Conservation (phyloP, 2,329 filamentous ascomycete species). For the Colletotrichum sp. region DNA sequence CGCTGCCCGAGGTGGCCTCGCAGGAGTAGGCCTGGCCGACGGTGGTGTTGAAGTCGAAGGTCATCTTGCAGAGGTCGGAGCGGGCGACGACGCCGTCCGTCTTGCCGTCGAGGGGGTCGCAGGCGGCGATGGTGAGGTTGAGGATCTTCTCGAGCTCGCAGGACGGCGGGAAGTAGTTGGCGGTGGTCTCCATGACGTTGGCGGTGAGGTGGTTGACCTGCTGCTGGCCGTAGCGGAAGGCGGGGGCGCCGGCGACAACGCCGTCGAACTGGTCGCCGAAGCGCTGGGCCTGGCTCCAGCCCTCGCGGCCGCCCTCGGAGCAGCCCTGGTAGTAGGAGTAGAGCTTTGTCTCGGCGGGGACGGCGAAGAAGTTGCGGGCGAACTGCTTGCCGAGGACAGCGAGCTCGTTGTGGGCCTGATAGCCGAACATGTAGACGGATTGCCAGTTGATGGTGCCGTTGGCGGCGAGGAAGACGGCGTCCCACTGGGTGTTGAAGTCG, state of each 20-base stretch:
- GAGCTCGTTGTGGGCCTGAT: constrained; percentile 2
- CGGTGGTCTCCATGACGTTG: constrained; percentile 40
- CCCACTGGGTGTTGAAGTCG: constrained; percentile 43
- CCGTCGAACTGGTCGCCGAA: constrained; percentile 54
- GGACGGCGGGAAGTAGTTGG: constrained; percentile 21
- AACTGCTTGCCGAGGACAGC: constrained; percentile 48
- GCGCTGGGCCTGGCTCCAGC: constrained; percentile 54
- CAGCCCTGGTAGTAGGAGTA: constrained; percentile 60
- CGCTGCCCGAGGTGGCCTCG: constrained; percentile 42
- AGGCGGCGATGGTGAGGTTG: constrained; percentile 58
- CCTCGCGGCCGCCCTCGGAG: constrained; percentile 57
- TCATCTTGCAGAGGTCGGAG: constrained; percentile 14
- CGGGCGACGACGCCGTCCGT: constrained; percentile 45
- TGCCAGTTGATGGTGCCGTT: constrained; percentile 27
- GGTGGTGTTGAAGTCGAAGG: constrained; percentile 4
- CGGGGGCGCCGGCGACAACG: constrained; percentile 49
- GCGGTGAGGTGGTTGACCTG: constrained; percentile 47
- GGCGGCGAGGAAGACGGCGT: constrained; percentile 38
- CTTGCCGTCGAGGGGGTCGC: constrained; percentile 59
- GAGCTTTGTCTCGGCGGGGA: constrained; percentile 29
- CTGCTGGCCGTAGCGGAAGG: constrained; percentile 47
- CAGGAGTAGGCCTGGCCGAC: constrained; percentile 21
- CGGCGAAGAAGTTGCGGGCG: constrained; percentile 50
- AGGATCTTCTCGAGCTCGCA: constrained; percentile 46
- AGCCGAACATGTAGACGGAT: constrained; percentile 10